A percentile compares a stretch with the other conserved stretches of the same genome.
Evolutionary conservation across 352 stramenopile genomes (phyloP).

Genomic region (Aphanomyces stellatus): DNA sequence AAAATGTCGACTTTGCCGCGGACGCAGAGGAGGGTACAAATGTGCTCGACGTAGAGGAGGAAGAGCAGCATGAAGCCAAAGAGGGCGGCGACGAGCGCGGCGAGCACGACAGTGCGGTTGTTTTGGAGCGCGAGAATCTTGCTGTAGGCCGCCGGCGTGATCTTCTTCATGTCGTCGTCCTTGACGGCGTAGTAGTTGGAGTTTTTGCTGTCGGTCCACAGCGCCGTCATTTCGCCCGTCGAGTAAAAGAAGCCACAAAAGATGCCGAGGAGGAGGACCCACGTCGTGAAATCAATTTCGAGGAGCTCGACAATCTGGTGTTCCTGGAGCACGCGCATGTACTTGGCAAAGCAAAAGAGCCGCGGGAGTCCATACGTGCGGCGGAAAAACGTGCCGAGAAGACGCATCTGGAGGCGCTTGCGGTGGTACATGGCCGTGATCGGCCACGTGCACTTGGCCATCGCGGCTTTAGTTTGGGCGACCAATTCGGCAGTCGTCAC

Average conservation of each 20-base stretch:
- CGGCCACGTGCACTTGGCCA: background rate
- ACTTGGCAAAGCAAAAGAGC: slow-evolving; percentile 15
- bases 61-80: background rate
- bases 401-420: background rate
- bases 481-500: background rate
- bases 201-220: background rate
- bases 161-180: background rate
- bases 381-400: background rate
- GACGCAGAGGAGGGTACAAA: background rate
- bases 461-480: background rate
- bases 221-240: background rate
- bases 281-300: slow-evolving; percentile 15
- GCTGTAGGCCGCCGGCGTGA: background rate
- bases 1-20: background rate
- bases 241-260: background rate
- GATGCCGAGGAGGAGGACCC: background rate
- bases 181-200: background rate
- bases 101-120: background rate
- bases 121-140: background rate
- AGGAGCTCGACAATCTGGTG: slow-evolving; percentile 5
- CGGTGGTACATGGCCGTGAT: background rate
- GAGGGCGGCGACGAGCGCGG: background rate
- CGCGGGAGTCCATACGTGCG: slow-evolving; percentile 1
- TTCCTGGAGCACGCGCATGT: slow-evolving; percentile 12
- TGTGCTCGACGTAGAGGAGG: background rate